A percentile compares a stretch with the other conserved stretches of the same genome.
These are phyloP conservation scores for Ophiosphaerella korrae DNA, from an alignment of 2,329 filamentous ascomycete genomes.

Conservation along the genomic window DNA sequence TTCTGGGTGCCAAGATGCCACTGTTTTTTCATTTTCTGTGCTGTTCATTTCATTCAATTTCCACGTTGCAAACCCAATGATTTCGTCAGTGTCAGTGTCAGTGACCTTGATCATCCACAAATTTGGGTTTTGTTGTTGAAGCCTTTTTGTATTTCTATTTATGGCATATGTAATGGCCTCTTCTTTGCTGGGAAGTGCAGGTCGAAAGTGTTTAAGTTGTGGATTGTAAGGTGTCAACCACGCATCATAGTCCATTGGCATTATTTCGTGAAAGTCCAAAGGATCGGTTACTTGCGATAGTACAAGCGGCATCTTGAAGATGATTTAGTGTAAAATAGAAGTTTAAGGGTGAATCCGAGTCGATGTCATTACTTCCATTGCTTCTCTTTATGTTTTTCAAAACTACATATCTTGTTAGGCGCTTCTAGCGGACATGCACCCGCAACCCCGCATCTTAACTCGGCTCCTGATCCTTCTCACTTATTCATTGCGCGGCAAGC, in stretches of 20 bases:
- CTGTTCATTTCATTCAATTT: slow-evolving; percentile 17
- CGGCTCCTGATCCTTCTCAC: too few species aligned
- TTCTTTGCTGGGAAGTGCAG: slow-evolving; percentile 13
- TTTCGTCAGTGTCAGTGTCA: slow-evolving; percentile 16
- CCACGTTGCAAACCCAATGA: slow-evolving; percentile 26
- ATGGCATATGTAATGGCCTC: slow-evolving; percentile 16
- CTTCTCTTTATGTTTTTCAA: not conserved
- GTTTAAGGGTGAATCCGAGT: not conserved
- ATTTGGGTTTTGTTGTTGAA: slow-evolving; percentile 13
- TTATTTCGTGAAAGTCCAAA: slow-evolving; percentile 18
- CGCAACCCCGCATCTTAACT: too few species aligned
- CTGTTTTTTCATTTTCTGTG: slow-evolving; percentile 4
- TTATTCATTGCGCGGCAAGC: too few species aligned
- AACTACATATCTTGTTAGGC: too few species aligned
- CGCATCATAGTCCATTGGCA: slow-evolving; percentile 23
- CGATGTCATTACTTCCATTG: not conserved
- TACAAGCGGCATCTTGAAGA: slow-evolving; percentile 16
- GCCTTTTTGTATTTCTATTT: not conserved
- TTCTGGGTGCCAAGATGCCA: slow-evolving; percentile 26
- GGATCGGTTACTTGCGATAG: slow-evolving; percentile 10
- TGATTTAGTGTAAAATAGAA: not conserved
- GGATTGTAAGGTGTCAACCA: slow-evolving; percentile 30
- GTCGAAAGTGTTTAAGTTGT: slow-evolving; percentile 33
- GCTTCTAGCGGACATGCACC: too few species aligned
- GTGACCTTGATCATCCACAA: slow-evolving; percentile 19